Evolutionary conservation across 179 eudicot species (phyloP).

Genomic region (Silene noctiflora): DNA sequence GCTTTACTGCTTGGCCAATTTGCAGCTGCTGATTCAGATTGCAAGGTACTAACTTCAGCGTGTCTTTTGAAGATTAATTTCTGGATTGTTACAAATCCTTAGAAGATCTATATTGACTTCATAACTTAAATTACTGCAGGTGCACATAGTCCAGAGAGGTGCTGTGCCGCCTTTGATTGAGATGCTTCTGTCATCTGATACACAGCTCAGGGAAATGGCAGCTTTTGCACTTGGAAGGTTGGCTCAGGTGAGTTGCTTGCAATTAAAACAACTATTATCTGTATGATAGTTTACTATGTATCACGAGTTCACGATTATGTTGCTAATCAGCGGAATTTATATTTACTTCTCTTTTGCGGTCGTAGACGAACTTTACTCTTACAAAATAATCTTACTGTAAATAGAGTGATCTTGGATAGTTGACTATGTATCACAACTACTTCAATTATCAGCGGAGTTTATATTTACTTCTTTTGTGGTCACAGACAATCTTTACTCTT

Average conservation of each 20-base stretch:
- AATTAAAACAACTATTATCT: not conserved
- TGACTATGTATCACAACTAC: not conserved
- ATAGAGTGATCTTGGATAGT: not conserved
- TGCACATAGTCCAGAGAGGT: conserved; percentile 94
- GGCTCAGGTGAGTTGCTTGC: conserved; percentile 62
- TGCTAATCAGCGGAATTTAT: not conserved
- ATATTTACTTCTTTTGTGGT: not conserved
- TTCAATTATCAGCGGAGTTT: not conserved
- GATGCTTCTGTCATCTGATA: conserved; percentile 79
- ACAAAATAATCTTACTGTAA: not conserved
- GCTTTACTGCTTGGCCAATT: conserved; percentile 94
- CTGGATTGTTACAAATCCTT: not conserved
- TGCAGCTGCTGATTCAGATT: conserved; percentile 94
- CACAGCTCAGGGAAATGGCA: conserved; percentile 81
- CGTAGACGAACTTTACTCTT: not conserved
- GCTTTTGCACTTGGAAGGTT: conserved; percentile 94
- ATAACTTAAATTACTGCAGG: conserved; percentile 37
- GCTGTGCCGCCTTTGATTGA: conserved; percentile 83
- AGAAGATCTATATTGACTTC: not conserved
- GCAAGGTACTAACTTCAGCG: conserved; percentile 55
- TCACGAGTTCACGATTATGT: not conserved
- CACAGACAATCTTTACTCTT: not conserved
- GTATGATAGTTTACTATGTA: not conserved
- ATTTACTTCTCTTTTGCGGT: not conserved
- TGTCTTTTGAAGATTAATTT: not conserved